These are phyloP conservation scores for Hemileccinum rubropunctum DNA, from an alignment of 768 basidiomycete genomes.

Conservation along the genomic window DNA sequence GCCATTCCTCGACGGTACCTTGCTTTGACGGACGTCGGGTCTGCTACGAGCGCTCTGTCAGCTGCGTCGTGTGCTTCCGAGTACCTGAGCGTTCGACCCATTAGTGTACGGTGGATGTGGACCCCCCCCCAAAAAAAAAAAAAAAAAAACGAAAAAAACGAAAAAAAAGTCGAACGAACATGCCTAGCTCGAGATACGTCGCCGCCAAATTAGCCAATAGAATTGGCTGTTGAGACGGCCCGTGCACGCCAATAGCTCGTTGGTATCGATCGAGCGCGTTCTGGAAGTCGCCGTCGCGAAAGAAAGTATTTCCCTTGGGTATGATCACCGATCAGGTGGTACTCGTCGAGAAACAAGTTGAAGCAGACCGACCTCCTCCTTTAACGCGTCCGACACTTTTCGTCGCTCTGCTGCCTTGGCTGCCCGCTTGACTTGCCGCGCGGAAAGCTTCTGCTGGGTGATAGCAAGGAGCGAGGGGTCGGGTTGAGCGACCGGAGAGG, in stretches of 20 bases:
- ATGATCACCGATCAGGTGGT: background rate
- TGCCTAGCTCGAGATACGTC: slow-evolving; percentile 41
- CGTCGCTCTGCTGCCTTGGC: slow-evolving; percentile 18
- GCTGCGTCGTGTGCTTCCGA: slow-evolving; percentile 30
- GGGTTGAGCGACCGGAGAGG: background rate
- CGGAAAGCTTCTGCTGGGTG: slow-evolving; percentile 5
- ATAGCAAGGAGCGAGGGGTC: background rate
- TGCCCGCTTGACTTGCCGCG: slow-evolving; percentile 14
- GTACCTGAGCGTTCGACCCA: slow-evolving; percentile 15
- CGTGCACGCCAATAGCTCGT: slow-evolving; percentile 37
- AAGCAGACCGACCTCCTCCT: slow-evolving; percentile 25
- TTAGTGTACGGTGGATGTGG: background rate
- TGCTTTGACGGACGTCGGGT: slow-evolving; percentile 34
- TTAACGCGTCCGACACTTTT: slow-evolving; percentile 25
- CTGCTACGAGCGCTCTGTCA: slow-evolving; percentile 22
- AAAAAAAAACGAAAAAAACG: too few species aligned
- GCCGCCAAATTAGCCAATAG: slow-evolving; percentile 43
- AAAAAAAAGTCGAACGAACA: slow-evolving; percentile 24
- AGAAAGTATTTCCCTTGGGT: slow-evolving; percentile 44
- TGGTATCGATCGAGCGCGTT: slow-evolving; percentile 42
- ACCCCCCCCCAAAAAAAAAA: too few species aligned
- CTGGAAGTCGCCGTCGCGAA: slow-evolving; percentile 35
- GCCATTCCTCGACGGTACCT: slow-evolving; percentile 36
- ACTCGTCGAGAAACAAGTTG: background rate
- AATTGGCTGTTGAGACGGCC: slow-evolving; percentile 30